Evolutionary conservation across 2,329 filamentous ascomycete genomes (phyloP).

Genomic region (Tolypocladium cylindrosporum): DNA sequence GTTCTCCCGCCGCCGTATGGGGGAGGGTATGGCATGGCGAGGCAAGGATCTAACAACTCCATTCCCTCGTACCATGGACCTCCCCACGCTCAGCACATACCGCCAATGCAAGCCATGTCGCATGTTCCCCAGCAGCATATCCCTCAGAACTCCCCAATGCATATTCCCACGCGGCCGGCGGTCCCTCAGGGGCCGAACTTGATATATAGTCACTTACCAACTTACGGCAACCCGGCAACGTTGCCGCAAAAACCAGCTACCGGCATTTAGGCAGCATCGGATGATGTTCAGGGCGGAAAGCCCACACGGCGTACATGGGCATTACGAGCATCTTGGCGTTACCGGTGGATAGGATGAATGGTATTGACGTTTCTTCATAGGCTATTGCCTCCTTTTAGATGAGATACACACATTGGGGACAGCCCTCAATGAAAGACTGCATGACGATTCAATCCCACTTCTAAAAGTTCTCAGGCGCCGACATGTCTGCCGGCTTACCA

Average conservation of each 20-base stretch:
- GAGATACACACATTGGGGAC: constrained; percentile 1
- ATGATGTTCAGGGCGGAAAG: constrained; percentile 13
- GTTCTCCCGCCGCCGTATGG: constrained; percentile 33
- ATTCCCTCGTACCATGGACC: constrained; percentile 38
- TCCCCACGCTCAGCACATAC: constrained; percentile 27
- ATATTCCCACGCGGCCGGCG: constrained; percentile 36
- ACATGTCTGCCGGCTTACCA: constrained; percentile 20
- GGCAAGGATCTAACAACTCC: constrained; percentile 46
- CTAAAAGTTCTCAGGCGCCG: constrained; percentile 19
- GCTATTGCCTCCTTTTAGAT: constrained; percentile 7
- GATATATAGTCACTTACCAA: constrained; percentile 40
- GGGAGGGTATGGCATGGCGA: constrained; percentile 43
- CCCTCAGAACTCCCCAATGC: constrained; percentile 29
- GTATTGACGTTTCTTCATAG: constrained; percentile 17
- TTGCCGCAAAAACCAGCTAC: constrained; percentile 49
- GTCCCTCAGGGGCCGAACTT: constrained; percentile 32
- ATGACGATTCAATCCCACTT: constrained; percentile 24
- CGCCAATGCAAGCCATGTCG: constrained; percentile 26
- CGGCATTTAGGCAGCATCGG: constrained; percentile 30
- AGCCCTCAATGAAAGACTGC: constrained; percentile 3
- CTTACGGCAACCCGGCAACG: constrained; percentile 50
- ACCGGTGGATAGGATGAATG: constrained; percentile 23
- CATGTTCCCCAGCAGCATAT: constrained; percentile 30
- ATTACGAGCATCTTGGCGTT: constrained; percentile 30
- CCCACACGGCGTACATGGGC: constrained; percentile 21